Conservation (phyloP, 164 flowering plant genomes). For the Magnolia officinalis region DNA sequence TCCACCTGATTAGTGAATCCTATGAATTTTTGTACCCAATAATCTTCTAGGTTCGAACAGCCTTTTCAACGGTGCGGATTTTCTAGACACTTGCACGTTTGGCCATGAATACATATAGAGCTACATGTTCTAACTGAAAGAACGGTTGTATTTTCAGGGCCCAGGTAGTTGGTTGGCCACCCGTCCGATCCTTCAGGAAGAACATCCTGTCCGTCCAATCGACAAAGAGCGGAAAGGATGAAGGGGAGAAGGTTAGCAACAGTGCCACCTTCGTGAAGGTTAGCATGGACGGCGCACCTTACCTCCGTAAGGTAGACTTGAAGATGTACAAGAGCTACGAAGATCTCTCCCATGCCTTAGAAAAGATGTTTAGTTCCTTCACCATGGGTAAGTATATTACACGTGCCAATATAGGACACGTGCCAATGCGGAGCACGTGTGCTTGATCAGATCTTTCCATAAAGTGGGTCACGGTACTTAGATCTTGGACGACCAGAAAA, state of each 20-base stretch:
- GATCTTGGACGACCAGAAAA: too few relatives aligned
- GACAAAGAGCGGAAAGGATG: slow-evolving; percentile 31
- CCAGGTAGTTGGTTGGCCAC: slow-evolving; percentile 91
- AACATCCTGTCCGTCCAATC: slow-evolving; percentile 46
- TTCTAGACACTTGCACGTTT: not conserved
- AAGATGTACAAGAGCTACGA: slow-evolving; percentile 72
- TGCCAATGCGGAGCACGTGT: too few relatives aligned
- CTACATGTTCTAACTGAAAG: not conserved
- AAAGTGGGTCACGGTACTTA: too few relatives aligned
- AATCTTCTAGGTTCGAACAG: too few relatives aligned
- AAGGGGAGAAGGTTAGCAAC: slow-evolving; percentile 29
- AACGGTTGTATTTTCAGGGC: slow-evolving; percentile 38
- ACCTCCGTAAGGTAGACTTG: slow-evolving; percentile 72
- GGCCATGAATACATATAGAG: not conserved
- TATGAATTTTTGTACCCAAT: too few relatives aligned
- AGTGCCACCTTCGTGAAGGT: slow-evolving; percentile 66
- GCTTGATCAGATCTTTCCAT: too few relatives aligned
- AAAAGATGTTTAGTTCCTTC: slow-evolving; percentile 78
- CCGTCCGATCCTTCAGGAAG: slow-evolving; percentile 69
- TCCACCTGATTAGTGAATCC: too few relatives aligned
- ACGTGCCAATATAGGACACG: not conserved
- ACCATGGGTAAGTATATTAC: slow-evolving; percentile 47
- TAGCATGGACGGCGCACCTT: slow-evolving; percentile 91
- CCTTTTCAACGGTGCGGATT: not conserved
- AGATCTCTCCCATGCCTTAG: slow-evolving; percentile 59